phyloP scores from a whole-genome alignment of 2,329 filamentous ascomycete species.

The Myotisia sp. region DNA sequence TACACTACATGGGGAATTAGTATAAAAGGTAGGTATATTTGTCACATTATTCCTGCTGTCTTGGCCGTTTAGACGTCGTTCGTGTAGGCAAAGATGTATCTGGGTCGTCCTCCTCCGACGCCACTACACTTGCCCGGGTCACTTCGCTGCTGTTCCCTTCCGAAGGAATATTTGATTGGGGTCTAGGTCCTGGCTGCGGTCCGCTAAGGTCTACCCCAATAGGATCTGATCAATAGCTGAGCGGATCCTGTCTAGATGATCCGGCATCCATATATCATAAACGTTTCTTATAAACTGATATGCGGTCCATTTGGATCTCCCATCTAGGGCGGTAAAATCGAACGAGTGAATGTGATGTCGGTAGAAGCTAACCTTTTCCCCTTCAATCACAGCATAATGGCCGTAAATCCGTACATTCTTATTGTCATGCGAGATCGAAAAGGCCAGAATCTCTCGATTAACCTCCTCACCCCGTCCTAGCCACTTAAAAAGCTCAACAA shows the following conservation, averaged over 20 bases:
- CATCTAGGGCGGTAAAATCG: conserved; percentile 21
- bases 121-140: too few relatives aligned
- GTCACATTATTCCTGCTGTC: too few relatives aligned
- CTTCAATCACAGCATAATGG: conserved; percentile 28
- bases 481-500: conserved; percentile 23
- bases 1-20: too few relatives aligned
- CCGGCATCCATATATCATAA: conserved; percentile 25
- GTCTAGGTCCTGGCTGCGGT: too few relatives aligned
- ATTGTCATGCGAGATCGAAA: conserved; percentile 30
- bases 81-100: too few relatives aligned
- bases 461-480: conserved; percentile 22
- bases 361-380: conserved; percentile 24
- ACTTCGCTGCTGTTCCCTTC: too few relatives aligned
- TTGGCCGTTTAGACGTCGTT: too few relatives aligned
- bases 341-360: conserved; percentile 26
- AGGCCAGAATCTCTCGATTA: conserved; percentile 31
- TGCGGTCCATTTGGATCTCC: conserved; percentile 25
- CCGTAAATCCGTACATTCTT: conserved; percentile 26
- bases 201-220: too few relatives aligned
- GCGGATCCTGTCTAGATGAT: conserved; percentile 8
- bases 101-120: too few relatives aligned
- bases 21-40: too few relatives aligned
- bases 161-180: too few relatives aligned
- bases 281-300: conserved; percentile 28
- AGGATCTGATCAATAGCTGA: conserved; percentile 10